Percentiles rank a stretch among this genome's conserved stretches.
Evolutionary conservation across 495 filamentous ascomycete species (phyloP).

Genomic region (Lasiosphaeria hispida): DNA sequence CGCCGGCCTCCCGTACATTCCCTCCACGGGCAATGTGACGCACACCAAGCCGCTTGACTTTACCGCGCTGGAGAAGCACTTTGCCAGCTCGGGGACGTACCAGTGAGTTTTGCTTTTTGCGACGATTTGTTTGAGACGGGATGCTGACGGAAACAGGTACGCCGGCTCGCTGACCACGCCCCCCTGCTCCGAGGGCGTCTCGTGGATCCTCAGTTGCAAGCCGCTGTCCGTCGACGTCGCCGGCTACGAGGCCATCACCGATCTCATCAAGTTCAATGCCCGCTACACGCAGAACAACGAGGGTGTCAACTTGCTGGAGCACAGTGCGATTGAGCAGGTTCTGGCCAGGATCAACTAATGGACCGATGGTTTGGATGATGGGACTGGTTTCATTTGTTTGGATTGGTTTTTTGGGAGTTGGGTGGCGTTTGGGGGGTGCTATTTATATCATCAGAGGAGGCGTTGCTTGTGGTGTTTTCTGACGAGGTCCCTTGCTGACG

Average conservation of each 20-base stretch:
- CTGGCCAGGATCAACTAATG: too few species aligned
- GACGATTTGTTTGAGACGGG: too few species aligned
- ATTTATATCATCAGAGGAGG: too few species aligned
- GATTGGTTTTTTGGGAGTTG: too few species aligned
- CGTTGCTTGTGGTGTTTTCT: too few species aligned
- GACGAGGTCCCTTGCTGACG: too few species aligned
- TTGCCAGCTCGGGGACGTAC: neutral
- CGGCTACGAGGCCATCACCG: neutral
- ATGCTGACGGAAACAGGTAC: constrained; percentile 4
- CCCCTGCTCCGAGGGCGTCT: constrained; percentile 14
- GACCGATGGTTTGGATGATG: too few species aligned
- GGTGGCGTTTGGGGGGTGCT: too few species aligned
- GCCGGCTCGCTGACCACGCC: constrained; percentile 66
- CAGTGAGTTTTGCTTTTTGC: constrained; percentile 2
- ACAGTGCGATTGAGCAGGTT: too few species aligned
- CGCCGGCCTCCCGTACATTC: neutral
- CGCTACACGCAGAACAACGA: constrained; percentile 7
- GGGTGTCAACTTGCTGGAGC: neutral
- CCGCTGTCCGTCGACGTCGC: neutral
- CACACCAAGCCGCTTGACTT: neutral
- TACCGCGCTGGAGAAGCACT: constrained; percentile 6
- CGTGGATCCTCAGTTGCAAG: constrained; percentile 7
- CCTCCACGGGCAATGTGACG: neutral
- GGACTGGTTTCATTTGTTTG: too few species aligned
- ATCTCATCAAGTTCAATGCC: constrained; percentile 11